These are phyloP conservation scores for Tylopilus plumbeoviolaceoides DNA, from an alignment of 768 basidiomycete species.

Conservation along the genomic window DNA sequence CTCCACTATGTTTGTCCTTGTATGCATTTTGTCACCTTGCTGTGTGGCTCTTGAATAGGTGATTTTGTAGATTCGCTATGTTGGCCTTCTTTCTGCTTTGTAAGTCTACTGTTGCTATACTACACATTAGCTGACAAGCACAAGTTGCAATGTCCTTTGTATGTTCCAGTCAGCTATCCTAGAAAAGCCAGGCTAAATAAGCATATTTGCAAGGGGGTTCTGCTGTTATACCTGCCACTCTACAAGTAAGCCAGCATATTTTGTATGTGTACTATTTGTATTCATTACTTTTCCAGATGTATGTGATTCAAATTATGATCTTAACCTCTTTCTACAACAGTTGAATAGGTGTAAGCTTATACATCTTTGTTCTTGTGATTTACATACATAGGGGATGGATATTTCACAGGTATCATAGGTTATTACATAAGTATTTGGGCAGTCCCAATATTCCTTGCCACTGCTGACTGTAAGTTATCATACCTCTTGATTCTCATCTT, in stretches of 20 bases:
- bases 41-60: too few species aligned
- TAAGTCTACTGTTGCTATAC: too few species aligned
- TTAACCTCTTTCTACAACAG: too few species aligned
- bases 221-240: constrained; percentile 2
- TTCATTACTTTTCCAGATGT: background rate
- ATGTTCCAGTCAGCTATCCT: background rate
- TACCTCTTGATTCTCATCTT: background rate
- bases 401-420: background rate
- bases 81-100: too few species aligned
- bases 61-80: too few species aligned
- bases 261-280: background rate
- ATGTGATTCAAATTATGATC: background rate
- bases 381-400: too few species aligned
- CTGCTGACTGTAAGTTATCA: background rate
- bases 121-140: too few species aligned
- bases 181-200: background rate
- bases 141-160: background rate
- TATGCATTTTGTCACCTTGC: too few species aligned
- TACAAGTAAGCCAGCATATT: too few species aligned
- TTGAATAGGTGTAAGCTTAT: too few species aligned
- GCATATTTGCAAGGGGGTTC: background rate
- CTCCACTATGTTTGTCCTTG: too few species aligned
- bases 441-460: background rate
- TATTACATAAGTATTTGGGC: background rate
- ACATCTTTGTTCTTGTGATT: too few species aligned